Base-by-base conservation (phyloP, 202 grass and related monocot genomes). In the Cymbopogon flexuosus region DNA sequence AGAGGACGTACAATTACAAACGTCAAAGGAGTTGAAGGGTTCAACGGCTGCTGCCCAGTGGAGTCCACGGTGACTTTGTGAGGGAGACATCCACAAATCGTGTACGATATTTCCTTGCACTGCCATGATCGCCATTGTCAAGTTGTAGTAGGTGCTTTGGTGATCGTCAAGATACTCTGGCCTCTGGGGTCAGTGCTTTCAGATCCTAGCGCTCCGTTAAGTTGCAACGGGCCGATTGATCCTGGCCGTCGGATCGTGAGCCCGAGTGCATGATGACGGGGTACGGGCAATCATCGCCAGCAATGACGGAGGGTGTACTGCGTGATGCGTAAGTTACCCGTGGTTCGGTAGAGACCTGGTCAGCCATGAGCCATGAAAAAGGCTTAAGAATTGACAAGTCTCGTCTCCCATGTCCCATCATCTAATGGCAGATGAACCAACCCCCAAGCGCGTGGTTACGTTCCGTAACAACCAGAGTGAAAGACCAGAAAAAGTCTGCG, bases 1-100 rank as follows among this genome's bases (percentile, higher is more conserved):
- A 14, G 8, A 29, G 79, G 57, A 51, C 46, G 46, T 51, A 51
- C 14, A 51, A 18, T n/a, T 18, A 37, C 60, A 83, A 62, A 79
- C 33, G 61, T 79, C 75, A 75, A 79, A 23, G 16, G 9, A 9
- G 45, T 68, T 79, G 86, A 79, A 79, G 49, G 22, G 39, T 79
- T 84, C 74, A 79, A 79, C 51, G 49, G 29, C 0, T 41, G 19
- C 47, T n/a, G 16, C n/a, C 51, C 7, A n/a, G 27, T 2, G 40
- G 70, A 72, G 62, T 76, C 54, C 51, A 15, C 4, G 1, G 11
- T 3, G 43, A 71, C 35, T 56, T 57, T 5, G 13, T 16, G 14
- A 33, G 6, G 0, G 39, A 67, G 46, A 62, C 19, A 14, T 11
- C 47, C 37, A 41, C 58, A 73, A 18, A 27, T 68, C 67, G 30